phyloP scores from a whole-genome alignment of 2,329 filamentous ascomycete species.

The Paradendryphiella salina region DNA sequence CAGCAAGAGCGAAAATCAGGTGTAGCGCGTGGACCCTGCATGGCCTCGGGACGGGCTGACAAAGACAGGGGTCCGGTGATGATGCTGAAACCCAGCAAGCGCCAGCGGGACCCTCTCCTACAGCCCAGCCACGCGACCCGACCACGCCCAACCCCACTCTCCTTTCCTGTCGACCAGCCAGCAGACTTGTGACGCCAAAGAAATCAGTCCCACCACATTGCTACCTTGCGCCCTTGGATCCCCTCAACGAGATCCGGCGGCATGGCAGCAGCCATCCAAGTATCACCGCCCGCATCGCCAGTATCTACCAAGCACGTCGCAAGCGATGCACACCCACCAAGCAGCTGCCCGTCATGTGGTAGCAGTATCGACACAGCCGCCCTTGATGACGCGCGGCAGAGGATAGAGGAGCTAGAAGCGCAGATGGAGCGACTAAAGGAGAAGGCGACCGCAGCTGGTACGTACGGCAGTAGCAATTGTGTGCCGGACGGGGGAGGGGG shows the following conservation, averaged over 20 bases:
- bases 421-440: slow-evolving; percentile 72
- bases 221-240: not conserved
- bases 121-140: slow-evolving; percentile 1
- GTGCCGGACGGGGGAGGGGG: too few species aligned
- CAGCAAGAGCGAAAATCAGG: not conserved
- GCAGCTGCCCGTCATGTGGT: slow-evolving; percentile 42
- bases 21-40: slow-evolving; percentile 15
- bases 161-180: not conserved
- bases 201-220: not conserved
- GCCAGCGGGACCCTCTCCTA: slow-evolving; percentile 1
- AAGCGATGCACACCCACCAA: slow-evolving; percentile 22
- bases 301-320: slow-evolving; percentile 25
- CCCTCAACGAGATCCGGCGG: not conserved
- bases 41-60: not conserved
- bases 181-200: not conserved
- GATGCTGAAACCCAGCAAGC: slow-evolving; percentile 16
- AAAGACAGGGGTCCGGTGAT: slow-evolving; percentile 6
- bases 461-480: slow-evolving; percentile 21
- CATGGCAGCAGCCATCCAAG: slow-evolving; percentile 28
- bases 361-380: slow-evolving; percentile 23
- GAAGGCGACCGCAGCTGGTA: slow-evolving; percentile 67
- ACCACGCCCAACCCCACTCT: slow-evolving; percentile 2
- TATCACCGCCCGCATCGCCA: slow-evolving; percentile 25
- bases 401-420: slow-evolving; percentile 63
- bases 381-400: slow-evolving; percentile 26